These are phyloP conservation scores for Panicum virgatum DNA, from an alignment of 202 grass and related monocot species.

Conservation along the genomic window DNA sequence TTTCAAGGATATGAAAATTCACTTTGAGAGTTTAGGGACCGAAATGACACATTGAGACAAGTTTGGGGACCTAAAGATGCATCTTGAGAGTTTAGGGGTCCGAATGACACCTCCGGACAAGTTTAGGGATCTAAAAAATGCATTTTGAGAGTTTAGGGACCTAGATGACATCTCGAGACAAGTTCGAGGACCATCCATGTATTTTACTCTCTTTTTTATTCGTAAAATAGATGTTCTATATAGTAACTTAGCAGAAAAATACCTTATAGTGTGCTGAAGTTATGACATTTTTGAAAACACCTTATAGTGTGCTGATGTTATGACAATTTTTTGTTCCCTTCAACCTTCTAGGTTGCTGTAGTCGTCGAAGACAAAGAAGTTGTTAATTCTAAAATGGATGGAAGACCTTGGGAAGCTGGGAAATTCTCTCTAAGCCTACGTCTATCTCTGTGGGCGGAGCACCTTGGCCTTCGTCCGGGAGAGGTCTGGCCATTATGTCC, in stretches of 20 bases:
- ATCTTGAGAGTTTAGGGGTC: too few relatives aligned
- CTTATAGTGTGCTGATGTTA: slow-evolving; percentile 9
- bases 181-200: too few relatives aligned
- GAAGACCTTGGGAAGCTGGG: slow-evolving; percentile 93
- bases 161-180: too few relatives aligned
- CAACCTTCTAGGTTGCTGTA: slow-evolving; percentile 78
- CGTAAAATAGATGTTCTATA: slow-evolving; percentile 6
- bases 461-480: slow-evolving; percentile 81
- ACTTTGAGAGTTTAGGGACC: too few relatives aligned
- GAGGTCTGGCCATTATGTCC: slow-evolving; percentile 62
- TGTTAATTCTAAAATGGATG: slow-evolving; percentile 91
- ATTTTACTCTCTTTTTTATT: too few relatives aligned
- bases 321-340: not conserved
- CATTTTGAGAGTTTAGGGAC: too few relatives aligned
- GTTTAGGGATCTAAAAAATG: too few relatives aligned
- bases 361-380: slow-evolving; percentile 98
- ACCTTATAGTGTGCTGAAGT: not conserved
- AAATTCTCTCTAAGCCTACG: slow-evolving; percentile 85
- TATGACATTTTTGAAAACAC: not conserved
- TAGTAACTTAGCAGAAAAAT: slow-evolving; percentile 12
- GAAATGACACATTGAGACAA: too few relatives aligned
- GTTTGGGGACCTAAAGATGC: too few relatives aligned
- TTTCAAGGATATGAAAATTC: too few relatives aligned
- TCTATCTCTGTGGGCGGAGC: slow-evolving; percentile 84
- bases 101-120: too few relatives aligned